These are phyloP conservation scores for Andrographis paniculata DNA, from an alignment of 305 asterid species.

Conservation along the genomic window DNA sequence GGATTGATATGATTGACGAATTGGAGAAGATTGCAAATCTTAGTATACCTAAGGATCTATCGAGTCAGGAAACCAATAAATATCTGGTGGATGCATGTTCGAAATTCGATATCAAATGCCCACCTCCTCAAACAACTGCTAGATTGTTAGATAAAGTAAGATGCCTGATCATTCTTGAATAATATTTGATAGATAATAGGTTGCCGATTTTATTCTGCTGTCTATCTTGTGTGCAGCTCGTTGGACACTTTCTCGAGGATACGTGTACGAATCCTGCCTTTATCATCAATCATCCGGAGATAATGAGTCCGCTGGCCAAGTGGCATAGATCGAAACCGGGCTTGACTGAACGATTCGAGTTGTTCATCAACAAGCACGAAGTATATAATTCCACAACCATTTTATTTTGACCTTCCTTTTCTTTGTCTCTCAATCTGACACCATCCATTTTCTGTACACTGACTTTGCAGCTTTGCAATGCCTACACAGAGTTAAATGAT, in stretches of 20 bases:
- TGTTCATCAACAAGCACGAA: too few relatives aligned
- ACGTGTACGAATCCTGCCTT: slow-evolving; percentile 70
- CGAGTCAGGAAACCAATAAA: slow-evolving; percentile 67
- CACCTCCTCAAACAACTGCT: slow-evolving; percentile 87
- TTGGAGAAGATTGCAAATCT: slow-evolving; percentile 74
- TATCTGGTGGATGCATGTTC: slow-evolving; percentile 70
- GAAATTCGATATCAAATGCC: slow-evolving; percentile 72
- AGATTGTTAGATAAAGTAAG: slow-evolving; percentile 82
- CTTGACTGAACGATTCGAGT: too few relatives aligned
- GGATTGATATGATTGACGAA: slow-evolving; percentile 89
- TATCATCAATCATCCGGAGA: slow-evolving; percentile 32
- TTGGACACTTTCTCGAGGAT: slow-evolving; percentile 88
- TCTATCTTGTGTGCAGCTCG: slow-evolving; percentile 47
- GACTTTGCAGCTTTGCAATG: slow-evolving; percentile 76
- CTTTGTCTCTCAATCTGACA: too few relatives aligned
- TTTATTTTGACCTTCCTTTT: too few relatives aligned
- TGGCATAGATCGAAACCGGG: too few relatives aligned
- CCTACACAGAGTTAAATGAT: slow-evolving; percentile 87
- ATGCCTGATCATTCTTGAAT: background rate
- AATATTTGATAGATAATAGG: background rate
- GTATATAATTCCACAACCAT: too few relatives aligned
- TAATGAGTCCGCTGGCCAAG: too few relatives aligned
- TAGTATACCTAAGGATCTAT: slow-evolving; percentile 73
- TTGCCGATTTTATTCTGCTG: background rate
- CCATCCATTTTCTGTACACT: too few relatives aligned